Conservation (phyloP, 495 filamentous ascomycete species). For the Neurospora sp. region DNA sequence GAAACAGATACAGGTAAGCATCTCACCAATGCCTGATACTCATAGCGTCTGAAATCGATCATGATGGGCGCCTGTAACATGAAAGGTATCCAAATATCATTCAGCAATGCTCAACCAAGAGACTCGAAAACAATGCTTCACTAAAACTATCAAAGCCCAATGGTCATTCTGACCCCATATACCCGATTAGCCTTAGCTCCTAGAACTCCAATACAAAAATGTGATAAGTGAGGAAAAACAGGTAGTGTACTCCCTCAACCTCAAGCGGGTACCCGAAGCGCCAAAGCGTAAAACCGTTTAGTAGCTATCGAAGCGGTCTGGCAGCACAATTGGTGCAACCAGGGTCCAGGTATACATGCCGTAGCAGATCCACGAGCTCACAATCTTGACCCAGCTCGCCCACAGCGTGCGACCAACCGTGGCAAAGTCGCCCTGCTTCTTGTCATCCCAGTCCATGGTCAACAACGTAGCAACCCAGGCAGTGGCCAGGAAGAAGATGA, state of each 20-base stretch:
- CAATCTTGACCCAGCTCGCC: conserved; percentile 98
- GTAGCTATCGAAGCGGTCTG: conserved; percentile 66
- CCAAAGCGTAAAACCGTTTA: conserved; percentile 6
- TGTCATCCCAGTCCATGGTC: conserved; percentile 68
- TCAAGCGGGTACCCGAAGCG: background rate
- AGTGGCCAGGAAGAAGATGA: conserved; percentile 95
- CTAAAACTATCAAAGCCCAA: background rate
- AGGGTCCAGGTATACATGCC: conserved; percentile 88
- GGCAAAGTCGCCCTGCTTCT: conserved; percentile 60
- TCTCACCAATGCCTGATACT: background rate
- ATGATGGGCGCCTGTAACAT: background rate
- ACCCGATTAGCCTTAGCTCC: background rate
- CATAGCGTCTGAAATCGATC: background rate
- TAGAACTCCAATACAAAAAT: background rate
- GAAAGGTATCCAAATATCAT: background rate
- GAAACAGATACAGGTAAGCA: background rate
- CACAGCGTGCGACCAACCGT: conserved; percentile 92
- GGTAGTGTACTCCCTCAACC: background rate
- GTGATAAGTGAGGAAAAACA: background rate
- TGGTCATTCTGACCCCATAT: background rate
- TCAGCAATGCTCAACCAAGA: background rate
- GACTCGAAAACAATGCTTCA: background rate
- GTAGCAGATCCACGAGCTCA: conserved; percentile 96
- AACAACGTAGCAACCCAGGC: conserved; percentile 91
- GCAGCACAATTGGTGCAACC: conserved; percentile 73